Percentiles rank a stretch among this genome's conserved stretches.
Evolutionary conservation across 192 early-diverging fungal genomes (phyloP).

Genomic region (Chytriomyces sp.): DNA sequence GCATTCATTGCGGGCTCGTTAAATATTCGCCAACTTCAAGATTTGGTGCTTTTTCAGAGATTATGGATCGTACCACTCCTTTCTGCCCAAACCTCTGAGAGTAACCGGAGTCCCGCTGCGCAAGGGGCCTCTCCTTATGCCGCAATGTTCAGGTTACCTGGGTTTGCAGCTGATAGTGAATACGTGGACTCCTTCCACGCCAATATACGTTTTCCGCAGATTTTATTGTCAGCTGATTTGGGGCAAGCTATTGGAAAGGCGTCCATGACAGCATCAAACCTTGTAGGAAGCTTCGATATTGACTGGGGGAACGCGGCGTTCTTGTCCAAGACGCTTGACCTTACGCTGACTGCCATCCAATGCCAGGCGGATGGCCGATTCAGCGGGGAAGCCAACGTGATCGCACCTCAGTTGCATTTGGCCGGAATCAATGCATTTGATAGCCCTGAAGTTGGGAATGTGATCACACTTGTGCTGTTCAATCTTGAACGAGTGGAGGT

Average conservation of each 20-base stretch:
- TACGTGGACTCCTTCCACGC: conserved; percentile 41
- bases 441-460: neutral
- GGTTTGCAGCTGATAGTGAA: neutral
- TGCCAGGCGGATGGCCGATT: conserved; percentile 67
- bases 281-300: neutral
- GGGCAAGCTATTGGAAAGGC: conserved; percentile 43
- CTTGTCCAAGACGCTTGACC: conserved; percentile 45
- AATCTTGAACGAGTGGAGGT: conserved; percentile 58
- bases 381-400: conserved; percentile 47
- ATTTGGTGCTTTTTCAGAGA: conserved; percentile 69
- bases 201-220: conserved; percentile 43
- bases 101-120: neutral
- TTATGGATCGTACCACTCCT: conserved; percentile 66
- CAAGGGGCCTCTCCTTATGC: neutral
- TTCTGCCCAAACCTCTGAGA: conserved; percentile 34
- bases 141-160: conserved; percentile 20
- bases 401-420: conserved; percentile 20
- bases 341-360: conserved; percentile 47
- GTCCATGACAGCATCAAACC: neutral
- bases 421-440: conserved; percentile 22
- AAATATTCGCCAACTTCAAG: conserved; percentile 76
- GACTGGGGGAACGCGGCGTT: conserved; percentile 42
- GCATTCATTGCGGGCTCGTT: conserved; percentile 58
- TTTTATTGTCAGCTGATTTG: conserved; percentile 53
- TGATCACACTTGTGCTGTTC: conserved; percentile 35